phyloP scores from a whole-genome alignment of 164 flowering plant genomes.

The Liriodendron chinense region DNA sequence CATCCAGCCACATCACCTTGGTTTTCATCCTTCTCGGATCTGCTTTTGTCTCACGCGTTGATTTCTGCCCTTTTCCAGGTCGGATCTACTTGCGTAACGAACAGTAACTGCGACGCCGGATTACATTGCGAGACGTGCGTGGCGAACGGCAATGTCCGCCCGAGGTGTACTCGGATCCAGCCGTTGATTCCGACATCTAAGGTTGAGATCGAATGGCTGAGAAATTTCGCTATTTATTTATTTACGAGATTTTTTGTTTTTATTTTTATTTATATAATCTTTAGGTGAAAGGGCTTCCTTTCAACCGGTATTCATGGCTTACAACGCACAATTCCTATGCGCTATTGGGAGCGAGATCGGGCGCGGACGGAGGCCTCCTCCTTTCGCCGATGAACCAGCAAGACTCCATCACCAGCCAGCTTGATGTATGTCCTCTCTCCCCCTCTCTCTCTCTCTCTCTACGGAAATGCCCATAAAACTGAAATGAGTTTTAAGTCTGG shows the following conservation, averaged over 20 bases:
- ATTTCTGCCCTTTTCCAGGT: slow-evolving; percentile 20
- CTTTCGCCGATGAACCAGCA: slow-evolving; percentile 72
- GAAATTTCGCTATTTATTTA: slow-evolving; percentile 23
- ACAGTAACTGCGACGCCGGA: slow-evolving; percentile 63
- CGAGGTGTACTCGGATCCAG: slow-evolving; percentile 68
- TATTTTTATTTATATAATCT: background rate
- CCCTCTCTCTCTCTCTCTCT: background rate
- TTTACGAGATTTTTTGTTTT: background rate
- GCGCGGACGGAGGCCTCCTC: slow-evolving; percentile 41
- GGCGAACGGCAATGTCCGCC: slow-evolving; percentile 57
- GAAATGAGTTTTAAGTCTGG: background rate
- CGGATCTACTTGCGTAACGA: slow-evolving; percentile 53
- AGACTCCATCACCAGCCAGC: slow-evolving; percentile 75
- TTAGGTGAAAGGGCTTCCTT: slow-evolving; percentile 73
- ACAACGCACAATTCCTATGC: slow-evolving; percentile 94
- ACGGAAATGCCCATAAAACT: background rate
- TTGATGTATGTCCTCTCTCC: slow-evolving; percentile 43
- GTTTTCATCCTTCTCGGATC: background rate
- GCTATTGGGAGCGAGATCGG: slow-evolving; percentile 45
- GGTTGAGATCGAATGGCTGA: slow-evolving; percentile 60
- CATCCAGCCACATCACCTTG: background rate
- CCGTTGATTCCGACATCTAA: slow-evolving; percentile 57
- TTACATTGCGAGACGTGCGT: slow-evolving; percentile 78
- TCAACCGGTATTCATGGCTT: slow-evolving; percentile 78
- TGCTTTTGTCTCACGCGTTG: background rate